Percentiles rank a stretch among this genome's conserved stretches.
These are phyloP conservation scores for Isatis lusitanica DNA, from an alignment of 441 rosid genomes.

Conservation along the genomic window DNA sequence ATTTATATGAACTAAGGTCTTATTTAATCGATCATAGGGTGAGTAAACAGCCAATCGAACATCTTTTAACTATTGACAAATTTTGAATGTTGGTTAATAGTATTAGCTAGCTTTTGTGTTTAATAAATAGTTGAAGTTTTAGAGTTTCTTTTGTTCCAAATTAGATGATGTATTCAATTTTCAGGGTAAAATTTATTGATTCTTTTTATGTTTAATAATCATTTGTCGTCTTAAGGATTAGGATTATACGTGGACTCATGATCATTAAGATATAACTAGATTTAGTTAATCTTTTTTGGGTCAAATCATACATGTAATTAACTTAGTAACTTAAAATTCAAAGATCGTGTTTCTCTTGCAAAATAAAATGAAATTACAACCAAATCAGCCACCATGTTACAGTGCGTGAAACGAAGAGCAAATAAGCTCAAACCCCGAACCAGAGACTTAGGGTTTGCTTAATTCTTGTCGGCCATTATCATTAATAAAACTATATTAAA, in stretches of 20 bases:
- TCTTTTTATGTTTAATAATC: no score
- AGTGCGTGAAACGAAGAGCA: slow-evolving; percentile 35
- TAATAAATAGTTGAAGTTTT: no score
- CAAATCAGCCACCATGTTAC: slow-evolving; percentile 31
- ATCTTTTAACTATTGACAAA: no score
- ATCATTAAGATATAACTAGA: neutral
- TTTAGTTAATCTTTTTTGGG: neutral
- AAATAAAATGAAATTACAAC: neutral
- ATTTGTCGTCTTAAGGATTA: neutral
- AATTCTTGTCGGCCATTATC: slow-evolving; percentile 39
- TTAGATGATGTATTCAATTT: no score
- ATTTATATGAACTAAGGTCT: neutral
- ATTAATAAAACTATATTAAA: slow-evolving; percentile 14
- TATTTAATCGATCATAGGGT: no score
- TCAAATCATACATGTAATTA: neutral
- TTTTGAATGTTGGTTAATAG: no score
- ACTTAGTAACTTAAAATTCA: neutral
- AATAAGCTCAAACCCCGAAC: slow-evolving; percentile 34
- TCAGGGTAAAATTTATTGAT: no score
- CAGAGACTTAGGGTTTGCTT: slow-evolving; percentile 35
- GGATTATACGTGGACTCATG: neutral
- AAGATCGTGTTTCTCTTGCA: neutral
- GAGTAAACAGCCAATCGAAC: no score
- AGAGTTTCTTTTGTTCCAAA: no score
- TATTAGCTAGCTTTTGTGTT: no score